A percentile compares a stretch with the other conserved stretches of the same genome.
These are phyloP conservation scores for Pyricularia grisea DNA, from an alignment of 2,329 filamentous ascomycete species.

Conservation along the genomic window DNA sequence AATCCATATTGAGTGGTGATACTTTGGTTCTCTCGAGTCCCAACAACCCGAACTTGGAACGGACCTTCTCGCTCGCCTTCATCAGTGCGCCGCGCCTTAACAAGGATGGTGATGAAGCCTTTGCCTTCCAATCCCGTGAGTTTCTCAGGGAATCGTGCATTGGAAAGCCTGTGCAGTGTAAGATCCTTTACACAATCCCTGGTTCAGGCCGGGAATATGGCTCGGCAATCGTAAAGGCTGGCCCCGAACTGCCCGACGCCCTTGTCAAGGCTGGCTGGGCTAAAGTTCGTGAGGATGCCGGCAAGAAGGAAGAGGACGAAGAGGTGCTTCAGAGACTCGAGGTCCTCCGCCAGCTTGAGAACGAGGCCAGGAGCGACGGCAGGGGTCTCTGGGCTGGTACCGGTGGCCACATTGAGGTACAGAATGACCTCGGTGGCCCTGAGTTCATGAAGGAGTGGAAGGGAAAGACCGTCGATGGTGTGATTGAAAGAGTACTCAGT, in stretches of 20 bases:
- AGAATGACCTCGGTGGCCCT: constrained; percentile 71
- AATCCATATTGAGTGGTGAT: constrained; percentile 90
- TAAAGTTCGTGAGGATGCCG: constrained; percentile 89
- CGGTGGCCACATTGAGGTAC: constrained; percentile 61
- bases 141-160: constrained; percentile 76
- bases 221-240: constrained; percentile 65
- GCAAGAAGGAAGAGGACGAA: constrained; percentile 79
- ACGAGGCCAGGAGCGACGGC: constrained; percentile 64
- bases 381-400: constrained; percentile 73
- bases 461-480: constrained; percentile 71
- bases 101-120: constrained; percentile 86
- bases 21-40: constrained; percentile 76
- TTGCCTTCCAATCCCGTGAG: constrained; percentile 90
- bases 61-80: constrained; percentile 82
- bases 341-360: constrained; percentile 67
- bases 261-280: constrained; percentile 83
- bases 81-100: constrained; percentile 79
- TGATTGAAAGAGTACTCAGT: constrained; percentile 85
- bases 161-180: constrained; percentile 80
- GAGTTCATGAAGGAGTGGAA: constrained; percentile 79
- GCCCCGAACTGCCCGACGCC: constrained; percentile 69
- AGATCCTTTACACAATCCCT: constrained; percentile 79
- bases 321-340: constrained; percentile 64
- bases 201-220: constrained; percentile 84
- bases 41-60: constrained; percentile 73